Evolutionary conservation across 805 yeast species (phyloP), one percentile per base, ranked within the genome.

Genomic region (Kodamaea hsintzibuensis): DNA sequence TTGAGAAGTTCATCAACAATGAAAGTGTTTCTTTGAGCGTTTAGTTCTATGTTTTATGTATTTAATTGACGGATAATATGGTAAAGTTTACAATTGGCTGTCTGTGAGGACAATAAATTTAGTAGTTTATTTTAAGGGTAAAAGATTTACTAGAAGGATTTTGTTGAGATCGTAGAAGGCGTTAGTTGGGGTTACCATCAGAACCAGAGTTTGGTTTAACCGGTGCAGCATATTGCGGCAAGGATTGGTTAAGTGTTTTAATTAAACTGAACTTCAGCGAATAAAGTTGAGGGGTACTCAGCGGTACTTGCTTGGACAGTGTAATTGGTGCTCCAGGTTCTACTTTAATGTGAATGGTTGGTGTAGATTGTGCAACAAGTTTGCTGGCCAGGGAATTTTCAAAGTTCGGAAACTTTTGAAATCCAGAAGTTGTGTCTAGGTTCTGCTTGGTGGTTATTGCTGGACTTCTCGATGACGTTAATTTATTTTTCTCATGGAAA

Each of bases 1-100:
- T 80, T 75, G 69, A 81, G 66, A 65, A 81, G 48, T 69, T 74
- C 61, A 78, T 95, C 64, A 81, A 84, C 62, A 71, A 79, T 47
- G 90, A 86, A 64, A 83, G 81, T 62, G 95, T 89, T 54, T 83
- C 89, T 63, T 82, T 95, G 69, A 84, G 83, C 62, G 99, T 93
- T 64, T 95, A 78, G 44, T n/a, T 42, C 42, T 39, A 7, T 39
- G 42, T 39, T 40, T n/a, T 40, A 19, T 30, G 35, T 30, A 30
- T 30, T 30, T 30, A 30, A 30, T 30, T 8, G 35, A 30, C 25
- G 25, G 25, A 22, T 22, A n/a, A n/a, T 22, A 22, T 22, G 25
- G 25, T 22, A 22, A 22, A 22, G 25, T 22, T 22, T 22, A 22
- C 25, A 22, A 22, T 4, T 22, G 25, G 25, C 25, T 4, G 25